These are phyloP conservation scores for Monilinia fructicola DNA, from an alignment of 2,329 filamentous ascomycete genomes.

Conservation along the genomic window DNA sequence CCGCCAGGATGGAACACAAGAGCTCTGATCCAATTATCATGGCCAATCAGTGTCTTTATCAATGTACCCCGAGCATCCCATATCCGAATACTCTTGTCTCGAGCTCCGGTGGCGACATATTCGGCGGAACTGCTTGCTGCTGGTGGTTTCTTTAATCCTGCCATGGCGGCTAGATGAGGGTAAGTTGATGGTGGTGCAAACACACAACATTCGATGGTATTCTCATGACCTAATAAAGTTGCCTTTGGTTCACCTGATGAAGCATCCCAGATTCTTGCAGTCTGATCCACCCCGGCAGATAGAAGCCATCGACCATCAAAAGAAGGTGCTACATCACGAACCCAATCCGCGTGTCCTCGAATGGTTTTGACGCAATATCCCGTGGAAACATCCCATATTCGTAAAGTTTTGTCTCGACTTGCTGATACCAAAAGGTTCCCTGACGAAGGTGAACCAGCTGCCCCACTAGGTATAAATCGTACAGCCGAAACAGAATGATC, in stretches of 20 bases:
- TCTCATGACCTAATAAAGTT: conserved; percentile 82
- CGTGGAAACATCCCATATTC: conserved; percentile 91
- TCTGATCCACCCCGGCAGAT: conserved; percentile 80
- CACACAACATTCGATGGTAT: conserved; percentile 81
- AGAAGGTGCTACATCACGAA: conserved; percentile 82
- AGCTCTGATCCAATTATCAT: conserved; percentile 91
- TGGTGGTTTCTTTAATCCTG: conserved; percentile 81
- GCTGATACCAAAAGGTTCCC: conserved; percentile 85
- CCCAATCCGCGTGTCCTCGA: conserved; percentile 82
- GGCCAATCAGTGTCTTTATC: conserved; percentile 80
- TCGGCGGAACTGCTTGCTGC: conserved; percentile 73
- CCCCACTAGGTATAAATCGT: conserved; percentile 82
- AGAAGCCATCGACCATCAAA: conserved; percentile 80
- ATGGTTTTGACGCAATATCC: conserved; percentile 93
- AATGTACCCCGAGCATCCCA: conserved; percentile 85
- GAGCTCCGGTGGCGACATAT: conserved; percentile 83
- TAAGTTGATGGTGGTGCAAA: conserved; percentile 81
- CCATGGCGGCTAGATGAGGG: conserved; percentile 70
- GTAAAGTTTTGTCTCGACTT: conserved; percentile 78
- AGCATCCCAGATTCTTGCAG: conserved; percentile 81
- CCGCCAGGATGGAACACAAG: conserved; percentile 89
- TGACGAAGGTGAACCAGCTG: conserved; percentile 72
- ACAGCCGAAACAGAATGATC: conserved; percentile 90
- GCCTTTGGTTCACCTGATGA: conserved; percentile 71
- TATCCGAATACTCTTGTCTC: conserved; percentile 87